phyloP scores from a whole-genome alignment of 345 rosid genomes.

The Turnera subulata region DNA sequence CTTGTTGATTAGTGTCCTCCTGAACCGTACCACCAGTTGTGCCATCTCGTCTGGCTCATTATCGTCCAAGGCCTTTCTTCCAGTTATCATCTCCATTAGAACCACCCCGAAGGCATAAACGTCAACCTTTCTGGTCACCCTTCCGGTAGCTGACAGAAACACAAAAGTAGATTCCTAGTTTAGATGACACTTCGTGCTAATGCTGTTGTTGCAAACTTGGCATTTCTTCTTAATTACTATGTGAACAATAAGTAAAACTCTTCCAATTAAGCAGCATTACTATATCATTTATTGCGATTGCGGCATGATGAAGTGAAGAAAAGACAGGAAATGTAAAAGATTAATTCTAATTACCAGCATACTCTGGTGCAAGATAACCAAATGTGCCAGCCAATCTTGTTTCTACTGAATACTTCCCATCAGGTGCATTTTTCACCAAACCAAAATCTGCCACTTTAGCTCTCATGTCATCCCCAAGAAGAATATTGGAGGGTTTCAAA shows the following conservation, averaged over 20 bases:
- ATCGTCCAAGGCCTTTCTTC: slow-evolving; percentile 25
- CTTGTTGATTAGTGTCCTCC: slow-evolving; percentile 17
- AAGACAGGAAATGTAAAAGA: too few species aligned
- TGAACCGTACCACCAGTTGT: slow-evolving; percentile 27
- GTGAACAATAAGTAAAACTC: too few species aligned
- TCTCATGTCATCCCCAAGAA: background rate
- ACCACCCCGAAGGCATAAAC: slow-evolving; percentile 26
- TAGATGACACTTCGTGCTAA: too few species aligned
- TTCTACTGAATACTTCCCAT: background rate
- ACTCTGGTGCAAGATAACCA: background rate
- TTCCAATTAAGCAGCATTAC: too few species aligned
- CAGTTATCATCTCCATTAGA: slow-evolving; percentile 26
- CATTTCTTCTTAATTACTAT: too few species aligned
- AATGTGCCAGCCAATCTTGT: background rate
- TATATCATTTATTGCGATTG: too few species aligned
- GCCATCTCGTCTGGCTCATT: slow-evolving; percentile 15
- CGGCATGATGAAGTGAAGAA: too few species aligned
- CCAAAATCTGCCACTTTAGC: background rate
- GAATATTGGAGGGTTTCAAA: background rate
- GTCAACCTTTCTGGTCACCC: slow-evolving; percentile 28
- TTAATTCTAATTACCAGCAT: background rate
- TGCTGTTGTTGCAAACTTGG: too few species aligned
- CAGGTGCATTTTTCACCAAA: slow-evolving; percentile 1
- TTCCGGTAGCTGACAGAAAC: slow-evolving; percentile 25
- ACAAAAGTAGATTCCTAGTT: background rate